phyloP scores from a whole-genome alignment of 2,329 filamentous ascomycete species.

The Chaetomium sp. region DNA sequence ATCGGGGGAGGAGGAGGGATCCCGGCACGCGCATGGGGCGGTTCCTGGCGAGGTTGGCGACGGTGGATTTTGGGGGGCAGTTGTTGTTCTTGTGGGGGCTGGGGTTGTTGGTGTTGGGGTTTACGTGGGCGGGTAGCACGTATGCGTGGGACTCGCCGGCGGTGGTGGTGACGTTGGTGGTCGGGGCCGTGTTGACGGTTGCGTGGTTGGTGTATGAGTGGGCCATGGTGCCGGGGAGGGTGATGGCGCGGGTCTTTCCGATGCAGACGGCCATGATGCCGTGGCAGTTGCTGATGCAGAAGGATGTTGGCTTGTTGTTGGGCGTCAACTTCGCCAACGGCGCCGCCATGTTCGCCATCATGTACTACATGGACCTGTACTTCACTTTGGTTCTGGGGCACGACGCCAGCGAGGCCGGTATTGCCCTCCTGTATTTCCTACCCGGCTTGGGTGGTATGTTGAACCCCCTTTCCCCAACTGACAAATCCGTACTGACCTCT shows the following conservation, averaged over 20 bases:
- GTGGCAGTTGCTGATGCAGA: slow-evolving; percentile 57
- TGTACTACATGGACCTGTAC: slow-evolving; percentile 71
- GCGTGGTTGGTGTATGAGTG: slow-evolving; percentile 56
- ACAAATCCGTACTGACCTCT: background rate
- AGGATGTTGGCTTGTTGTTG: slow-evolving; percentile 63
- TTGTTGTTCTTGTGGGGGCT: slow-evolving; percentile 58
- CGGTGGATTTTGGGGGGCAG: slow-evolving; percentile 59
- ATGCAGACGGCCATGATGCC: slow-evolving; percentile 65
- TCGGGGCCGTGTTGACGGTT: slow-evolving; percentile 47
- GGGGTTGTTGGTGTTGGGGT: slow-evolving; percentile 55
- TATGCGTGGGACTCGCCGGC: slow-evolving; percentile 54
- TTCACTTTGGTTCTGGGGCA: slow-evolving; percentile 64
- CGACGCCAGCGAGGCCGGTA: slow-evolving; percentile 51
- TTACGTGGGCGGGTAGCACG: slow-evolving; percentile 58
- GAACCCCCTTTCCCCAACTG: background rate
- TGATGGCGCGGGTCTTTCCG: slow-evolving; percentile 52
- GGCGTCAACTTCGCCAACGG: slow-evolving; percentile 63
- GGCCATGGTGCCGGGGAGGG: slow-evolving; percentile 53
- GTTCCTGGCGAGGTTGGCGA: slow-evolving; percentile 53
- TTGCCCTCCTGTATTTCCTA: slow-evolving; percentile 64
- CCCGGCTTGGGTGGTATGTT: slow-evolving; percentile 60
- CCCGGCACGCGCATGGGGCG: slow-evolving; percentile 28
- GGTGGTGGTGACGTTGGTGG: slow-evolving; percentile 52
- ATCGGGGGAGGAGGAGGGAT: slow-evolving; percentile 26
- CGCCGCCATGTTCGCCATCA: slow-evolving; percentile 53